These are phyloP conservation scores for Zoysia japonica DNA, from an alignment of 176 grass and related monocot species.

Conservation along the genomic window DNA sequence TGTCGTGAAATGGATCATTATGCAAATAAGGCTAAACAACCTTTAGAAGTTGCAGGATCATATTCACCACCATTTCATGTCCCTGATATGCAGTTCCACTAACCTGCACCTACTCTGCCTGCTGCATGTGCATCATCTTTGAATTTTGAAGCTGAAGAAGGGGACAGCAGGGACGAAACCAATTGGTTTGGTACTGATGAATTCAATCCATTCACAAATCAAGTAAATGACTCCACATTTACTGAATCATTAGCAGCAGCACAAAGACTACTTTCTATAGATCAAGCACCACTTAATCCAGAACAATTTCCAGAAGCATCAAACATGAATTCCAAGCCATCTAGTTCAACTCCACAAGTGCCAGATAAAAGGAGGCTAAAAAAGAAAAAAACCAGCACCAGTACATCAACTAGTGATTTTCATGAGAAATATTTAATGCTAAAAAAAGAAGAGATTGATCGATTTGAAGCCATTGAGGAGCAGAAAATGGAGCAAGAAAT, in stretches of 20 bases:
- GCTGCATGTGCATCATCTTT: too few species aligned
- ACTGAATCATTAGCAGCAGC: neutral
- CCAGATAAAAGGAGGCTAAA: neutral
- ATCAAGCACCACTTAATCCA: neutral
- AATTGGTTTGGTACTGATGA: neutral
- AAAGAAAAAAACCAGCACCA: neutral
- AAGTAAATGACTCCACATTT: neutral
- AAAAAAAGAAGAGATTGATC: neutral
- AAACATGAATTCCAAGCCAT: neutral
- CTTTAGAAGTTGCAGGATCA: too few species aligned
- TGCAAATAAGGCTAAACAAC: conserved; percentile 2
- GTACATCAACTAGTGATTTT: neutral
- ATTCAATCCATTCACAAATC: neutral
- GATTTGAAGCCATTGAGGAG: too few species aligned
- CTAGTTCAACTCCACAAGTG: neutral
- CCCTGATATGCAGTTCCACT: too few species aligned
- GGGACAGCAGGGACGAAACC: neutral
- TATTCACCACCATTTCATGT: too few species aligned
- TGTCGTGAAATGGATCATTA: conserved; percentile 29
- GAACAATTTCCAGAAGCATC: neutral
- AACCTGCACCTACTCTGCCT: too few species aligned
- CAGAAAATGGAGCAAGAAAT: too few species aligned
- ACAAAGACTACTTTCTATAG: neutral
- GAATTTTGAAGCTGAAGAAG: neutral
- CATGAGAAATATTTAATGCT: neutral